A percentile compares a stretch with the other conserved stretches of the same genome.
Evolutionary conservation across 208 protist species (phyloP).

Genomic region (Leishmania arabica): DNA sequence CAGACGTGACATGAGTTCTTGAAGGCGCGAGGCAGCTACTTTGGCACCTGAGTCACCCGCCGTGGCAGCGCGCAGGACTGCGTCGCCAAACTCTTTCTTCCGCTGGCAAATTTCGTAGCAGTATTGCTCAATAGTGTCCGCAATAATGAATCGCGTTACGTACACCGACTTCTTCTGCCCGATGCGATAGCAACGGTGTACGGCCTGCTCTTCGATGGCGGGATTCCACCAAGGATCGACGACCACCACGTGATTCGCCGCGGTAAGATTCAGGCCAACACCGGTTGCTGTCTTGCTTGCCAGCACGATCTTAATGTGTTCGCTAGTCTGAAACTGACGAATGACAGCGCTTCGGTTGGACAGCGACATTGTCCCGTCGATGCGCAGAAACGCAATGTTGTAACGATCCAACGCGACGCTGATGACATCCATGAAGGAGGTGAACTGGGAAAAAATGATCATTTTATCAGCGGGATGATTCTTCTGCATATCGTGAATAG

Average conservation of each 20-base stretch:
- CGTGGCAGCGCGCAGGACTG: constrained; percentile 81
- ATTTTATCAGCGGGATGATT: constrained; percentile 89
- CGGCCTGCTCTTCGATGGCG: constrained; percentile 95
- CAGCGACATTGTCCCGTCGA: constrained; percentile 93
- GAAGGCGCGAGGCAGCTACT: constrained; percentile 68
- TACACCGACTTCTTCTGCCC: constrained; percentile 93
- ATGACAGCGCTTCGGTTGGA: constrained; percentile 77
- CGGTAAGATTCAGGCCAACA: constrained; percentile 97
- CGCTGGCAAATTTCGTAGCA: constrained; percentile 92
- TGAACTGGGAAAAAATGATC: constrained; percentile 99
- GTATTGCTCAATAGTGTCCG: constrained; percentile 94
- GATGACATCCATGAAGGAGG: constrained; percentile 96
- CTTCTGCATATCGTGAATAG: constrained; percentile 69
- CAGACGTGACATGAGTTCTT: constrained; percentile 80
- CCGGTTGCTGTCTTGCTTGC: constrained; percentile 96
- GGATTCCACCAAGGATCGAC: constrained; percentile 98
- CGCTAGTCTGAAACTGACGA: constrained; percentile 67
- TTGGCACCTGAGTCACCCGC: constrained; percentile 64
- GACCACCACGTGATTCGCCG: constrained; percentile 95
- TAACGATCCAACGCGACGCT: constrained; percentile 76
- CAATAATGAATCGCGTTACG: constrained; percentile 92
- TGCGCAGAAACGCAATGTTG: constrained; percentile 71
- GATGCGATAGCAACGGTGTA: constrained; percentile 96
- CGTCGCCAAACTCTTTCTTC: constrained; percentile 94
- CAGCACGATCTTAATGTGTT: constrained; percentile 78